Conservation (phyloP, 495 filamentous ascomycete species). For the Pyronema omphalodes region DNA sequence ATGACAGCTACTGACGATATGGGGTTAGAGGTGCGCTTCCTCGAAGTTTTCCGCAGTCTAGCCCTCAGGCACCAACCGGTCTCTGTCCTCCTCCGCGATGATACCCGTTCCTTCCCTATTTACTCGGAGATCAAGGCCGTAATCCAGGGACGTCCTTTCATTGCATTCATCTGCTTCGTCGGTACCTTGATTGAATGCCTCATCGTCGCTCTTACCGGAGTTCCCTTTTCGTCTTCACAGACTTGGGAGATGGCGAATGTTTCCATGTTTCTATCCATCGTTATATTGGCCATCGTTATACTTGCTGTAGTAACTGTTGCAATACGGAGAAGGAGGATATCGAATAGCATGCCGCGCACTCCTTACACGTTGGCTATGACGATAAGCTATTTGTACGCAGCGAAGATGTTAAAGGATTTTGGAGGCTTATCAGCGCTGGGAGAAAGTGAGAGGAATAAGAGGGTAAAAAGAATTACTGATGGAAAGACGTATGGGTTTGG, state of each 20-base stretch:
- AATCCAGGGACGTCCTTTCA: background rate
- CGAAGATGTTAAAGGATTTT: background rate
- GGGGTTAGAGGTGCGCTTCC: background rate
- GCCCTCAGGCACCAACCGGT: background rate
- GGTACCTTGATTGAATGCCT: background rate
- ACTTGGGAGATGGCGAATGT: background rate
- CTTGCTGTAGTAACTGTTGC: background rate
- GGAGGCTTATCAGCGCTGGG: background rate
- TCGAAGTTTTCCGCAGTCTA: background rate
- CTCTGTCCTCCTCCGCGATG: background rate
- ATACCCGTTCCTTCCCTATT: background rate
- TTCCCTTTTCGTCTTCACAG: background rate
- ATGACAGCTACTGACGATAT: background rate
- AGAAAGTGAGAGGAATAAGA: background rate
- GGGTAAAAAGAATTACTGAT: background rate
- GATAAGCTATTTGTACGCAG: background rate
- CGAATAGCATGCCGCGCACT: background rate
- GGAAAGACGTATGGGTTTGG: background rate
- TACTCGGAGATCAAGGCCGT: background rate
- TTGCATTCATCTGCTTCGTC: background rate
- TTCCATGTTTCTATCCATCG: background rate
- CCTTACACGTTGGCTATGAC: background rate
- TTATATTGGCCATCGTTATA: background rate
- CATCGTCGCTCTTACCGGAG: background rate
- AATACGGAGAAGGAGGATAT: background rate